Conservation (phyloP, 805 yeast species). For the Starmera dryadoides region DNA sequence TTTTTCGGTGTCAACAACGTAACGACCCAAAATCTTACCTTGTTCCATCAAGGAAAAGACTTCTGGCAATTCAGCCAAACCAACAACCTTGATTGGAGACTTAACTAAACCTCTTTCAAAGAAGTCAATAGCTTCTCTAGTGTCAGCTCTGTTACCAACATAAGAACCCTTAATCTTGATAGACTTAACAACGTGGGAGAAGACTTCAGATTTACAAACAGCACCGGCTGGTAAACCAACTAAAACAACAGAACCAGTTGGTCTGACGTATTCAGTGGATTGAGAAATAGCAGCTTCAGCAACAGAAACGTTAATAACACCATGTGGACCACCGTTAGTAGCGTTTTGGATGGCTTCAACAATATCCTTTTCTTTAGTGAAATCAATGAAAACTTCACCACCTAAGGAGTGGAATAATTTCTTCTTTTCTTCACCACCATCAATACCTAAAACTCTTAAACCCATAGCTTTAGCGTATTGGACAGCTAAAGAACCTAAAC, state of each 20-base stretch:
- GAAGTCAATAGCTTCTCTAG: constrained; percentile 75
- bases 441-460: constrained; percentile 62
- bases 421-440: constrained; percentile 60
- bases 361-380: constrained; percentile 46
- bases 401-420: constrained; percentile 50
- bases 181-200: constrained; percentile 67
- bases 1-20: constrained; percentile 73
- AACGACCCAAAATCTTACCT: constrained; percentile 84
- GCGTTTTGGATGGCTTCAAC: constrained; percentile 45
- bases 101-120: constrained; percentile 63
- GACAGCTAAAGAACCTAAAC: constrained; percentile 66
- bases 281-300: constrained; percentile 60
- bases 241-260: constrained; percentile 62
- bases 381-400: constrained; percentile 58
- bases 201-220: constrained; percentile 59
- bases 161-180: constrained; percentile 72
- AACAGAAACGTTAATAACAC: constrained; percentile 69
- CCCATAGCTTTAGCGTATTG: constrained; percentile 80
- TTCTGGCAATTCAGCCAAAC: constrained; percentile 60
- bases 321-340: constrained; percentile 73
- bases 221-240: constrained; percentile 83
- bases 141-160: constrained; percentile 86
- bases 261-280: constrained; percentile 53
- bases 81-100: constrained; percentile 70
- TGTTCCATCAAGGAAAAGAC: constrained; percentile 74